Conservation (phyloP, 768 basidiomycete genomes). For the Podaxis sp. region DNA sequence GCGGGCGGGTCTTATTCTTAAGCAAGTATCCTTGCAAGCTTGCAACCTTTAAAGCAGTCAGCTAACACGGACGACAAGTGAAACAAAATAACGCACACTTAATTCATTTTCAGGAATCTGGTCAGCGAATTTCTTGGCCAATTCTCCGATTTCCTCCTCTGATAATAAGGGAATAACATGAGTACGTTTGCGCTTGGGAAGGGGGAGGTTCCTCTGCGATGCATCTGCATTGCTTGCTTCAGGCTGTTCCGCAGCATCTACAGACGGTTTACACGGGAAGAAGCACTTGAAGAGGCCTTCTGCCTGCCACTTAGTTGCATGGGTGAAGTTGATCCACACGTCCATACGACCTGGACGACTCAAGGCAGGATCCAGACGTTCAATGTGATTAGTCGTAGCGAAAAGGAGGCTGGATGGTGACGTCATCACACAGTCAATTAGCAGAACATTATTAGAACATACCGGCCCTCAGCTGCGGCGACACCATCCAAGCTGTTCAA, state of each 20-base stretch:
- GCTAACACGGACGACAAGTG: neutral
- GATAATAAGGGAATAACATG: slow-evolving; percentile 67
- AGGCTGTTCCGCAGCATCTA: slow-evolving; percentile 19
- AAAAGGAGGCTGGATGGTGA: slow-evolving; percentile 63
- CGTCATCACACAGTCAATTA: slow-evolving; percentile 10
- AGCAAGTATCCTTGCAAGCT: slow-evolving; percentile 82
- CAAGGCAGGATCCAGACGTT: slow-evolving; percentile 86
- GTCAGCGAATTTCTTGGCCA: slow-evolving; percentile 81
- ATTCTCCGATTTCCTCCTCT: slow-evolving; percentile 71
- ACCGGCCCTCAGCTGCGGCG: slow-evolving; percentile 85
- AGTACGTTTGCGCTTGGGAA: slow-evolving; percentile 60
- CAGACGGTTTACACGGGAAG: slow-evolving; percentile 68
- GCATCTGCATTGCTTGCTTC: slow-evolving; percentile 35
- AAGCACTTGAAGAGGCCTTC: slow-evolving; percentile 94
- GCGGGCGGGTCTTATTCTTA: slow-evolving; percentile 88
- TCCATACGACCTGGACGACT: slow-evolving; percentile 90
- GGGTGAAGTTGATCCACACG: slow-evolving; percentile 88
- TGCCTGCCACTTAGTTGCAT: slow-evolving; percentile 90
- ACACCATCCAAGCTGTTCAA: slow-evolving; percentile 86
- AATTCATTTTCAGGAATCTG: slow-evolving; percentile 86
- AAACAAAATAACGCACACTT: slow-evolving; percentile 51
- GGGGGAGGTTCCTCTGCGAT: slow-evolving; percentile 65
- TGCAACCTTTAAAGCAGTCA: slow-evolving; percentile 55
- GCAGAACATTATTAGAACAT: slow-evolving; percentile 26
- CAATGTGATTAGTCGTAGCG: slow-evolving; percentile 93